Evolutionary conservation across 208 protist genomes (phyloP).

Genomic region (Tritrichomonas musculus): DNA sequence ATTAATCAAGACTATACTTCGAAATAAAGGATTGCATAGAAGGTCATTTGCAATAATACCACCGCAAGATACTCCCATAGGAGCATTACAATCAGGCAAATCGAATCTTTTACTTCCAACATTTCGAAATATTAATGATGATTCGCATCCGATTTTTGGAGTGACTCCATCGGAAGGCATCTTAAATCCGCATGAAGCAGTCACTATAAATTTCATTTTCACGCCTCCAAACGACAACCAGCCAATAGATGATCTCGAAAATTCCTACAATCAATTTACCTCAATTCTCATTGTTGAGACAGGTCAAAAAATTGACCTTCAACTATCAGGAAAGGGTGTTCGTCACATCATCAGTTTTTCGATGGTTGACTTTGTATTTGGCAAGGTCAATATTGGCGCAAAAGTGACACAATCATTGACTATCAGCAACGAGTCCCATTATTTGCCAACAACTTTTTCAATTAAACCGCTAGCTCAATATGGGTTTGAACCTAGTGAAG

Average conservation of each 20-base stretch:
- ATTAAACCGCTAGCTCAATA: background rate
- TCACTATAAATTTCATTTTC: background rate
- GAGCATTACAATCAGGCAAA: too few relatives aligned
- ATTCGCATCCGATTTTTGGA: background rate
- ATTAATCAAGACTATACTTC: background rate
- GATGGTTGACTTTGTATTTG: background rate
- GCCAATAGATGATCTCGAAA: background rate
- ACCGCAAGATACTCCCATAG: background rate
- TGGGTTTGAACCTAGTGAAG: background rate
- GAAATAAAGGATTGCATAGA: background rate
- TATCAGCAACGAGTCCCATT: background rate
- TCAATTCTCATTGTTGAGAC: conserved; percentile 4
- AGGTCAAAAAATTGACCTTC: background rate
- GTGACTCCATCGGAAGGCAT: background rate
- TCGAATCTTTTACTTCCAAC: too few relatives aligned
- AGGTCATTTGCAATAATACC: background rate
- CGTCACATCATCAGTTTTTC: background rate
- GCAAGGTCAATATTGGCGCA: background rate
- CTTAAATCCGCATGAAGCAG: background rate
- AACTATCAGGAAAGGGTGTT: background rate
- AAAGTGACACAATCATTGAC: background rate
- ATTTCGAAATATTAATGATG: too few relatives aligned
- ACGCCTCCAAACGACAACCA: background rate
- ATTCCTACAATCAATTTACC: background rate
- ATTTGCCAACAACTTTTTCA: background rate